Evolutionary conservation across 495 filamentous ascomycete species (phyloP).

Genomic region (Chaetomidium leptoderma): DNA sequence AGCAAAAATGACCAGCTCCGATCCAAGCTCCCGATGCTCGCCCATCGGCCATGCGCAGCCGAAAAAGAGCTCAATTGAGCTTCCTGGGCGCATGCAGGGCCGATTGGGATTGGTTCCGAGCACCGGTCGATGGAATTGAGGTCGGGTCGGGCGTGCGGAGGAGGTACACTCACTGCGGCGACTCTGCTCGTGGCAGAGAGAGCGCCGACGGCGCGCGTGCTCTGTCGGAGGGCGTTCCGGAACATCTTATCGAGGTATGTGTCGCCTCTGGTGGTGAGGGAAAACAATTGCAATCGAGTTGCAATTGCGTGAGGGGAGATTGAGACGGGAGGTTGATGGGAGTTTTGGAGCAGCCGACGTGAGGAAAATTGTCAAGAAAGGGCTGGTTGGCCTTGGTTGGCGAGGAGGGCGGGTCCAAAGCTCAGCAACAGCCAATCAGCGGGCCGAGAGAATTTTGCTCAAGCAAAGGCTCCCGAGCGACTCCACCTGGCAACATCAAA

Average conservation of each 20-base stretch:
- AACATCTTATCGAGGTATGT: constrained; percentile 65
- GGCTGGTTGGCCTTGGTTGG: constrained; percentile 34
- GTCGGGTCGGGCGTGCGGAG: constrained; percentile 37
- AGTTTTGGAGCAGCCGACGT: constrained; percentile 30
- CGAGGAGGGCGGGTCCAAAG: constrained; percentile 18
- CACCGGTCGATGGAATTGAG: constrained; percentile 38
- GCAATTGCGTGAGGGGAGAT: constrained; percentile 52
- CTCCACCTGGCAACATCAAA: constrained; percentile 20
- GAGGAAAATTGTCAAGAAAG: constrained; percentile 38
- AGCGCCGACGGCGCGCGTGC: constrained; percentile 86
- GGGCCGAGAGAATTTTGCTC: constrained; percentile 18
- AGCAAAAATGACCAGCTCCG: constrained; percentile 37
- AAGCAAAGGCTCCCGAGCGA: constrained; percentile 17
- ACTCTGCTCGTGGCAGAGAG: constrained; percentile 86
- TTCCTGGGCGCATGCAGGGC: constrained; percentile 24
- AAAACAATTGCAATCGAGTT: constrained; percentile 48
- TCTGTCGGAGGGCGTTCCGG: constrained; percentile 95
- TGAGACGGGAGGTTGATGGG: constrained; percentile 33
- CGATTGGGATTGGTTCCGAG: constrained; percentile 35
- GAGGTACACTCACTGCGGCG: constrained; percentile 75
- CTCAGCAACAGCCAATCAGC: constrained; percentile 15
- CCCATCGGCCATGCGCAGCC: constrained; percentile 21
- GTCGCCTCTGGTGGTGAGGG: constrained; percentile 34
- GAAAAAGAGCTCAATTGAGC: constrained; percentile 48
- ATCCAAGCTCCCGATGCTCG: constrained; percentile 31